These are phyloP conservation scores for Lipomyces kockii DNA, from an alignment of 805 yeast genomes.

Conservation along the genomic window DNA sequence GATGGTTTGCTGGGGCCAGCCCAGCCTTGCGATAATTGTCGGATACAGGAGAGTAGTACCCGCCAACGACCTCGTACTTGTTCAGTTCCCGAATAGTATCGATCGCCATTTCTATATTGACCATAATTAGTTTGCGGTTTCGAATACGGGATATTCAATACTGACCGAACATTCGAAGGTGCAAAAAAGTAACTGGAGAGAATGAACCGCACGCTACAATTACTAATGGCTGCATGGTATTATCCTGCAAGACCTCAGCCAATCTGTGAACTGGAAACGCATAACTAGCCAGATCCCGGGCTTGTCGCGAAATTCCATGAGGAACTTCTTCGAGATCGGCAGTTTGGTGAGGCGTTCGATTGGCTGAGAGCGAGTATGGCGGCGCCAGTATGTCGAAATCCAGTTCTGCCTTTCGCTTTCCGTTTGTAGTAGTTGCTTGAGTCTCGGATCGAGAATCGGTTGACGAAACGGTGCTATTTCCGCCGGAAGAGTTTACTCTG, in stretches of 20 bases:
- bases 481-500: not conserved
- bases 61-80: conserved; percentile 93
- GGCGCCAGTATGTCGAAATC: conserved; percentile 20
- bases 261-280: conserved; percentile 76
- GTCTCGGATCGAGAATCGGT: not conserved
- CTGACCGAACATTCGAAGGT: conserved; percentile 84
- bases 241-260: conserved; percentile 35
- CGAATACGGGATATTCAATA: not conserved
- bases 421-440: conserved; percentile 11
- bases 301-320: conserved; percentile 88
- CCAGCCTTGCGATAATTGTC: conserved; percentile 95
- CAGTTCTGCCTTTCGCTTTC: conserved; percentile 27
- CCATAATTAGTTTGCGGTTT: not conserved
- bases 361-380: conserved; percentile 35
- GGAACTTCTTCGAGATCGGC: conserved; percentile 98
- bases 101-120: conserved; percentile 74
- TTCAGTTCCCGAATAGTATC: conserved; percentile 92
- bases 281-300: conserved; percentile 69
- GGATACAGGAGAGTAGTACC: conserved; percentile 84
- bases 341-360: conserved; percentile 54
- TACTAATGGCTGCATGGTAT: conserved; percentile 81
- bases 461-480: conserved; percentile 4
- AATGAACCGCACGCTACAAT: conserved; percentile 98
- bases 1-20: conserved; percentile 81
- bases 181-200: conserved; percentile 93